Conservation (phyloP, 208 protist species). For the Trichomonas vaginalis region DNA sequence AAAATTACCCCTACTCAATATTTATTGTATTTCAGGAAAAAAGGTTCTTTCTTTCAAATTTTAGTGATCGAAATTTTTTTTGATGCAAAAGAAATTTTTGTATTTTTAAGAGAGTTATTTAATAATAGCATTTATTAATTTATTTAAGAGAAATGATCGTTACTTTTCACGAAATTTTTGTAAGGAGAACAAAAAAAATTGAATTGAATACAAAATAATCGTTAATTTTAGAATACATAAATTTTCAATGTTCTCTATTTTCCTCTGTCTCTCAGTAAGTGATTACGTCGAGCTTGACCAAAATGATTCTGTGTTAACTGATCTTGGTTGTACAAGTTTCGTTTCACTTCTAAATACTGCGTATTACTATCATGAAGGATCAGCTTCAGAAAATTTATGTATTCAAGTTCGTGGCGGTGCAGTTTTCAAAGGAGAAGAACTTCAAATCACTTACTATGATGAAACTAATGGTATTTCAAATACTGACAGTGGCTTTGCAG, state of each 20-base stretch:
- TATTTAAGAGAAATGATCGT: no score
- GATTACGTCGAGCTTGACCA: background rate
- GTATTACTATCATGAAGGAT: background rate
- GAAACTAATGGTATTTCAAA: background rate
- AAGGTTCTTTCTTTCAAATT: no score
- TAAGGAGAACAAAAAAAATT: no score
- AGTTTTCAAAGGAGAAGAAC: background rate
- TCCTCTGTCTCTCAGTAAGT: background rate
- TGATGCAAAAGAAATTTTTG: no score
- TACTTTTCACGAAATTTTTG: no score
- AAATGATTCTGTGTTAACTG: background rate
- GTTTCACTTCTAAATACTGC: background rate
- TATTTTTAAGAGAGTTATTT: no score
- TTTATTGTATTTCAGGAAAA: no score
- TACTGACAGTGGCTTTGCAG: background rate
- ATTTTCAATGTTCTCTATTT: background rate
- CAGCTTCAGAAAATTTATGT: background rate
- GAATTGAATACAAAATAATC: no score
- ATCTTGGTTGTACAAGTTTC: background rate
- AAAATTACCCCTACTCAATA: no score
- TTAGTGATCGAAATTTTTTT: no score
- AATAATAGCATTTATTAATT: no score
- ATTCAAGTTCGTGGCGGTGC: background rate
- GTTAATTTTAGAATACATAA: background rate
- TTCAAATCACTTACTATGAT: background rate